Base-by-base conservation (phyloP, 75 land plant genomes). In the Larix kaempferi region DNA sequence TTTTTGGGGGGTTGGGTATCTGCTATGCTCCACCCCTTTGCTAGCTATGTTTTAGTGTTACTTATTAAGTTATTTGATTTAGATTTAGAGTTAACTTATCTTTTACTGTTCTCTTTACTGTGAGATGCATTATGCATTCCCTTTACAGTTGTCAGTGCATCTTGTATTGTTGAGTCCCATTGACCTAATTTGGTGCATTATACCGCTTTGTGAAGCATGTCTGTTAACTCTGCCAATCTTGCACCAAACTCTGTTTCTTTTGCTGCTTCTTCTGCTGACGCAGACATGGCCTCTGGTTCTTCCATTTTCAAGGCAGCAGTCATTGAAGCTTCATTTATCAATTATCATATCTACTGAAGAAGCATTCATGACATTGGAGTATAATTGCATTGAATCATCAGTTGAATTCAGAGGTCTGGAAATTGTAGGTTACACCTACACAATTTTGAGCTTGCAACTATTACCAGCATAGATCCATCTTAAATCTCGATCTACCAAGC, bases 201-300 rank as follows among this genome's bases (percentile, higher is more conserved):
- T n/a, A 84, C 83, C 0, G 79, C 56, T 67, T 74, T 69, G 6
- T 80, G 64, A 57, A 84, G 3, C 3, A 80, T 57, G 15, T 86
- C 88, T n/a, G 82, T 15, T 8, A 86, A 86, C 52, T 89, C 89
- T 7, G 85, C 88, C 83, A 89, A 63, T 75, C 35, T 81, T 25
- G 83, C 23, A 56, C 80, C 75, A 74, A 80, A 82, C 73, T 89
- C 91, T 41, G 84, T 79, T 57, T 89, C 91, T 73, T 78, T 80
- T 33, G 81, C 83, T 15, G 86, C 86, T 82, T 82, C 83, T 21
- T 78, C 79, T 59, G 88, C 91, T n/a, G 82, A 61, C 44, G 74
- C 78, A 3, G 84, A 72, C 75, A 84, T 84, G 80, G 82, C 78
- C 66, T 89, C 88, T n/a, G 88, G 85, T 56, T 89, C 88, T 13